Evolutionary conservation across 768 basidiomycete species (phyloP).

Genomic region (Epithele typhae): DNA sequence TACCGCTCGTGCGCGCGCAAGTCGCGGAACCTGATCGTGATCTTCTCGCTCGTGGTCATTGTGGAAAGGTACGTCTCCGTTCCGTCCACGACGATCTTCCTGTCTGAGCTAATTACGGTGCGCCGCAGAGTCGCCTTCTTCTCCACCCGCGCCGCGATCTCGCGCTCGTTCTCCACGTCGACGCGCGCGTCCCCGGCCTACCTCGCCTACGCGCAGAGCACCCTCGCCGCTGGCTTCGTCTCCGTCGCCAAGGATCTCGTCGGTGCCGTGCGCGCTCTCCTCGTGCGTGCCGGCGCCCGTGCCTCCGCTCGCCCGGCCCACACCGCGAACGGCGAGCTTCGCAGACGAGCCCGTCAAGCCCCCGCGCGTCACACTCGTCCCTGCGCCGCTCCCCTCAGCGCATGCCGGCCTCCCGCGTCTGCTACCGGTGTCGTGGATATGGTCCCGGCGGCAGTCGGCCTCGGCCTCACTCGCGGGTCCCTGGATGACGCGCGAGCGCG

Average conservation of each 20-base stretch:
- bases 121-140: neutral
- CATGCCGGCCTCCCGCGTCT: no score
- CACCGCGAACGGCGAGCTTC: neutral
- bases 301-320: neutral
- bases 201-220: conserved; percentile 1
- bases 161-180: neutral
- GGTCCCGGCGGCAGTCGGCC: no score
- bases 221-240: conserved; percentile 1
- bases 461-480: no score
- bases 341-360: neutral
- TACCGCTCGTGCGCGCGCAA: conserved; percentile 8
- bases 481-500: neutral
- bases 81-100: neutral
- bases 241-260: conserved; percentile 2
- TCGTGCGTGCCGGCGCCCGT: neutral
- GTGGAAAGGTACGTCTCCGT: conserved; percentile 16
- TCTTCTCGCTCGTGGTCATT: conserved; percentile 13
- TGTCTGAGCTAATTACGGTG: neutral
- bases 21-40: conserved; percentile 12
- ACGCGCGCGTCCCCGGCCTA: neutral
- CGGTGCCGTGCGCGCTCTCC: conserved; percentile 1
- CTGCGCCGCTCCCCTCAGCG: no score
- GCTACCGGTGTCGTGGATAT: no score
- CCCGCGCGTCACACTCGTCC: neutral
- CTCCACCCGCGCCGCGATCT: neutral